These are phyloP conservation scores for Entamoeba moshkovskii DNA, from an alignment of 208 protist genomes.

Conservation along the genomic window DNA sequence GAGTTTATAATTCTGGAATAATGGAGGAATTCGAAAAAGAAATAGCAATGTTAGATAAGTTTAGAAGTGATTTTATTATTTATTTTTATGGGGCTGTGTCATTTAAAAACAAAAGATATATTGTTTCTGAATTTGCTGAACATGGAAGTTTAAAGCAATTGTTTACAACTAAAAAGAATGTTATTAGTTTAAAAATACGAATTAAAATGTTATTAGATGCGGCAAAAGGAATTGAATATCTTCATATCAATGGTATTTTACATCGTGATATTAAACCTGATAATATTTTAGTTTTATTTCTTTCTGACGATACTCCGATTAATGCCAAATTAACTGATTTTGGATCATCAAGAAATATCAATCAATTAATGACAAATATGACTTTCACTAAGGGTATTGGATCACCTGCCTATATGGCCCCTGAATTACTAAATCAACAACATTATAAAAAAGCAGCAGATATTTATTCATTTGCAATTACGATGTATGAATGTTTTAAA, in stretches of 20 bases:
- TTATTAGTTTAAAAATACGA: neutral
- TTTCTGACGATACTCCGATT: neutral
- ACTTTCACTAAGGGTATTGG: neutral
- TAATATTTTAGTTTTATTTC: neutral
- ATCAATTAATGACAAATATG: neutral
- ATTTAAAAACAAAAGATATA: neutral
- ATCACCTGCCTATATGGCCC: neutral
- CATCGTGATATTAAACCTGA: neutral
- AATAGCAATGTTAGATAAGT: neutral
- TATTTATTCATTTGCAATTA: too few species aligned
- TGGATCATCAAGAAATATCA: neutral
- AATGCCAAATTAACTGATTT: neutral
- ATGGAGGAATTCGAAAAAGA: neutral
- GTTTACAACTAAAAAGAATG: neutral
- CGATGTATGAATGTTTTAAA: too few species aligned
- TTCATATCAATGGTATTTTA: neutral
- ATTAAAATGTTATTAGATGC: neutral
- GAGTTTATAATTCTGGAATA: neutral
- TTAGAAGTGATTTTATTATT: neutral
- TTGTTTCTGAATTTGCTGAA: neutral
- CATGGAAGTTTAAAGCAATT: neutral
- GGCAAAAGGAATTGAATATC: neutral
- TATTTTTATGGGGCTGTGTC: neutral
- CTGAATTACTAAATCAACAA: too few species aligned
- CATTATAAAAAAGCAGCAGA: too few species aligned